A percentile compares a stretch with the other conserved stretches of the same genome.
Evolutionary conservation across 345 rosid species (phyloP).

Genomic region (Eucalyptus pauciflora): DNA sequence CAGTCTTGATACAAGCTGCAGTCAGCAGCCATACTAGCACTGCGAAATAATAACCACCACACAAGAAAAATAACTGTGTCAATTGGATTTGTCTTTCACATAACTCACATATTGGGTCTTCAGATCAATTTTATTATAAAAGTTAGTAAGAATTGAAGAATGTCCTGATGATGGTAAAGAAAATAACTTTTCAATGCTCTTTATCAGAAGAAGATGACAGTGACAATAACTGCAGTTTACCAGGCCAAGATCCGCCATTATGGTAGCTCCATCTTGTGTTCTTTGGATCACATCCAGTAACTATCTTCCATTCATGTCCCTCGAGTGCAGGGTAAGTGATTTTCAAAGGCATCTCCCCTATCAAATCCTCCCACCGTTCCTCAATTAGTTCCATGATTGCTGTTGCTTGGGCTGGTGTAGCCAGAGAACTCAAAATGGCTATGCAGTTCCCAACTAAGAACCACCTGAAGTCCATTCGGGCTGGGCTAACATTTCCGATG

Average conservation of each 20-base stretch:
- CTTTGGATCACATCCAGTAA: constrained; percentile 45
- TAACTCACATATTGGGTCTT: not conserved
- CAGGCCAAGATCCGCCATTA: constrained; percentile 56
- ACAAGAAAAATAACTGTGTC: not conserved
- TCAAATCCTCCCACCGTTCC: constrained; percentile 39
- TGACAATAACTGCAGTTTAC: not conserved
- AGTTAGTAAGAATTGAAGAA: not conserved
- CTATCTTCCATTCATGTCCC: constrained; percentile 45
- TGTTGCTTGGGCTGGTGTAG: constrained; percentile 20
- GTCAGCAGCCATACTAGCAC: constrained; percentile 40
- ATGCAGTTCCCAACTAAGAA: constrained; percentile 31
- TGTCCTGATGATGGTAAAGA: not conserved
- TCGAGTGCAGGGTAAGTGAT: constrained; percentile 38
- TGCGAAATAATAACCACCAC: not conserved
- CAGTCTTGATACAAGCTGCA: constrained; percentile 44
- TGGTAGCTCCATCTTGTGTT: constrained; percentile 51
- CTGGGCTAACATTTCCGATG: constrained; percentile 37
- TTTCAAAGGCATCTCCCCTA: constrained; percentile 52
- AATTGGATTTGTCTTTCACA: not conserved
- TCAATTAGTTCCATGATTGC: constrained; percentile 37
- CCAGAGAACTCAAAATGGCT: constrained; percentile 29
- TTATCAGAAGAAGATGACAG: not conserved
- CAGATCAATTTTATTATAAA: not conserved
- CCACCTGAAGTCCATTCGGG: constrained; percentile 43
- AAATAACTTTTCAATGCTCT: not conserved